Percentiles rank a stretch among this genome's conserved stretches.
phyloP scores from a whole-genome alignment of 208 protist species.

The Trichomonas vaginalis region DNA sequence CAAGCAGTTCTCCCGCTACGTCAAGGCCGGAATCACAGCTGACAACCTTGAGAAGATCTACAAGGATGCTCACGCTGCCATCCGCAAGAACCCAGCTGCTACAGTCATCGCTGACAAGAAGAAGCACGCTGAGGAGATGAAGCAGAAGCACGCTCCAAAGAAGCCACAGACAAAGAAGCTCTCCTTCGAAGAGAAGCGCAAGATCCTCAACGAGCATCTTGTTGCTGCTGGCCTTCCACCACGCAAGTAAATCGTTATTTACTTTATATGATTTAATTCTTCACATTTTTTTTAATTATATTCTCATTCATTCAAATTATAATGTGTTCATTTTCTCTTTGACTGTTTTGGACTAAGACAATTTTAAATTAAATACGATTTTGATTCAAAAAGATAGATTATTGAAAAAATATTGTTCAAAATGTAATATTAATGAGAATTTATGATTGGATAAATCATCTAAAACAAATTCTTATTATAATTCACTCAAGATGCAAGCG shows the following conservation, averaged over 20 bases:
- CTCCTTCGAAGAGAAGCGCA: background rate
- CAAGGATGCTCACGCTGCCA: too few species aligned
- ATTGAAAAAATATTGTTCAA: too few species aligned
- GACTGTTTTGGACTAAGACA: background rate
- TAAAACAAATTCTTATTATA: too few species aligned
- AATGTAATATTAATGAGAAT: too few species aligned
- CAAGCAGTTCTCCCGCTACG: too few species aligned
- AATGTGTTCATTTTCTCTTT: background rate
- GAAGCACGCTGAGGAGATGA: background rate
- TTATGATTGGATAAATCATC: too few species aligned
- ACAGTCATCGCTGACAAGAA: conserved; percentile 72
- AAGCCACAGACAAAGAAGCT: background rate
- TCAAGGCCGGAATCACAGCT: too few species aligned
- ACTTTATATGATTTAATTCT: background rate
- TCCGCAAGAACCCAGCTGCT: conserved; percentile 69
- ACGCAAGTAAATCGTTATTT: background rate
- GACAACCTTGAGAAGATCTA: too few species aligned
- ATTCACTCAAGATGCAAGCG: too few species aligned
- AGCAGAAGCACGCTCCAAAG: background rate
- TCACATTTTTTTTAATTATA: background rate
- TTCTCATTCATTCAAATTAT: background rate
- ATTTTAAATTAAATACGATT: background rate
- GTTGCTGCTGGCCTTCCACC: background rate
- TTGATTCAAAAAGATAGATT: too few species aligned
- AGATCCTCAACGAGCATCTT: background rate